These are phyloP conservation scores for Aphanomyces invadans DNA, from an alignment of 352 stramenopile species.

Conservation along the genomic window DNA sequence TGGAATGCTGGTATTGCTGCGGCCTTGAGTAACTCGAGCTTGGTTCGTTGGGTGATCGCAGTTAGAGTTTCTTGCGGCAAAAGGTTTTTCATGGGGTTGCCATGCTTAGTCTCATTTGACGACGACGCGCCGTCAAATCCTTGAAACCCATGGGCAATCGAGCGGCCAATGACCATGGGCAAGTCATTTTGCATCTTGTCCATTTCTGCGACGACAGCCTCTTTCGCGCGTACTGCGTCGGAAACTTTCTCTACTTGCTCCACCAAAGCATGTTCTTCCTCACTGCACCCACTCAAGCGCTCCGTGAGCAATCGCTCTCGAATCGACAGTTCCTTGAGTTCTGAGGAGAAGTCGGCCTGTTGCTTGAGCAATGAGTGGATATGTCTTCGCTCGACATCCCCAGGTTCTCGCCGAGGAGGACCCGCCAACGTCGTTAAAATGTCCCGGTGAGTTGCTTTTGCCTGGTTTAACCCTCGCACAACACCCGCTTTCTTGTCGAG, in stretches of 20 bases:
- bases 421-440: constrained; percentile 41
- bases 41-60: constrained; percentile 53
- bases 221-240: constrained; percentile 29
- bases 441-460: constrained; percentile 41
- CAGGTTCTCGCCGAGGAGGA: constrained; percentile 52
- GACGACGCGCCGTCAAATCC: neutral
- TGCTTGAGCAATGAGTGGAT: constrained; percentile 46
- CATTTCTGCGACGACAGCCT: constrained; percentile 23
- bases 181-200: constrained; percentile 15
- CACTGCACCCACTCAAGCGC: constrained; percentile 23
- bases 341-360: constrained; percentile 24
- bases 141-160: constrained; percentile 35
- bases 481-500: constrained; percentile 41
- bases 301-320: constrained; percentile 29
- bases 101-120: too few species aligned
- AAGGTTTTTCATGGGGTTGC: too few species aligned
- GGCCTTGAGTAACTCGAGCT: constrained; percentile 51
- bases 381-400: constrained; percentile 44
- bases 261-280: constrained; percentile 27
- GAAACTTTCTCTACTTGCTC: constrained; percentile 31
- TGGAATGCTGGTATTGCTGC: constrained; percentile 41
- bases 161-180: constrained; percentile 49
- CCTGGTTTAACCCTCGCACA: constrained; percentile 43
- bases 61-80: constrained; percentile 30
- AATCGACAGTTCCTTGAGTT: constrained; percentile 3